Conservation (phyloP, 2,329 filamentous ascomycete genomes). For the Colletotrichum sp. region DNA sequence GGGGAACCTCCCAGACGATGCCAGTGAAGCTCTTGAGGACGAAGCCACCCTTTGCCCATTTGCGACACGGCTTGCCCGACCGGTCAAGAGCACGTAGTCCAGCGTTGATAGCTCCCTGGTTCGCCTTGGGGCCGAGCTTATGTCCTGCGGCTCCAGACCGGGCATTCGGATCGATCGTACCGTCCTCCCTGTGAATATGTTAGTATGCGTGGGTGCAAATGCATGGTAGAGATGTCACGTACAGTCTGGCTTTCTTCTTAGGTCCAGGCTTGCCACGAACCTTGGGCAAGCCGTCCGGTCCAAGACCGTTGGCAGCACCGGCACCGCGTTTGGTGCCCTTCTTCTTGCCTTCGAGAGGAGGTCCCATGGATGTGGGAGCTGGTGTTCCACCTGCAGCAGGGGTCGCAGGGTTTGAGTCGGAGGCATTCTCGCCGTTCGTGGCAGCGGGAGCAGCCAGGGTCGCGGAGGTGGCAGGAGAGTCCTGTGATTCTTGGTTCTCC, state of each 20-base stretch:
- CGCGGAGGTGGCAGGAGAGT: constrained; percentile 50
- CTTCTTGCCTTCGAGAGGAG: constrained; percentile 72
- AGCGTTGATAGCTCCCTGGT: constrained; percentile 96
- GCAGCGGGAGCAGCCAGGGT: constrained; percentile 42
- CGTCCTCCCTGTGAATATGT: constrained; percentile 58
- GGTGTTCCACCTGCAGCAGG: constrained; percentile 62
- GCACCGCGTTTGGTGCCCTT: constrained; percentile 77
- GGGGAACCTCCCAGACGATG: constrained; percentile 78
- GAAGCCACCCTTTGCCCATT: constrained; percentile 86
- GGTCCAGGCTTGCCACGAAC: constrained; percentile 87
- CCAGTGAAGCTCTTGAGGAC: constrained; percentile 93
- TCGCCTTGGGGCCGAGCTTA: constrained; percentile 95
- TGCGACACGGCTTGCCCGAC: constrained; percentile 88
- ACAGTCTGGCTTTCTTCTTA: constrained; percentile 96
- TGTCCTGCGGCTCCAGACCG: constrained; percentile 59
- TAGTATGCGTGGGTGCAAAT: neutral
- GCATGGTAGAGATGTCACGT: constrained; percentile 49
- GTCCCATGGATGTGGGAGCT: constrained; percentile 61
- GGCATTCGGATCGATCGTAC: constrained; percentile 63
- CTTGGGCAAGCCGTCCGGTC: constrained; percentile 69
- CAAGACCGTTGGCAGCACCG: constrained; percentile 63
- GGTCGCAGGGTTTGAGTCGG: constrained; percentile 65
- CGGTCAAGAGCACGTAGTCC: constrained; percentile 93
- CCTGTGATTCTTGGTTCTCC: constrained; percentile 41
- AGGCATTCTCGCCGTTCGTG: constrained; percentile 60